Evolutionary conservation across 495 filamentous ascomycete genomes (phyloP), one percentile per base, ranked within the genome.

Genomic region (Daldinia caldariorum): DNA sequence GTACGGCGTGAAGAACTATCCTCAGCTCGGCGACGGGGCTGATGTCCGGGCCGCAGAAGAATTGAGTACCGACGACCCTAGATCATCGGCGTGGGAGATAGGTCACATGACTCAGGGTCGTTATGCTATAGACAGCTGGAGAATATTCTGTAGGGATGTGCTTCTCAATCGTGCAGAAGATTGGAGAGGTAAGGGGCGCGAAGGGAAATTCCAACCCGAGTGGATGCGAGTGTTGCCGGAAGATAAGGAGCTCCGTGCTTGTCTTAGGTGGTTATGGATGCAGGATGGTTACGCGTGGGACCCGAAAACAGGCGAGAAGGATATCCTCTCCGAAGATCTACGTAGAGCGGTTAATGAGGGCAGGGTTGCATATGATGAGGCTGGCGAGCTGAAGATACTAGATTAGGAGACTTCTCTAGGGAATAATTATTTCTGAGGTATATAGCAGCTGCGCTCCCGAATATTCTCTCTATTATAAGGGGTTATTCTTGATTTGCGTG

Each of bases 41-140:
- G 83, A 88, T 59, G 79, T 92, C 29, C 82, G 79, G 29, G 70
- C 68, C 0, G 81, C 76, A 7, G 88, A 91, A 72, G 81, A 79
- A 14, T 78, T 78, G 50, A 43, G 63, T 34, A 34, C 71, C 0
- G 73, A 77, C 70, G 63, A 80, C 56, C 5, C 32, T 4, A 29
- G 63, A 22, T 18, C 53, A 4, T 54, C 79, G 3, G 90, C 87
- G 5, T 97, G 93, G 90, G 94, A 98, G 71, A 89, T 97, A 63
- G 94, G 89, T 0, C 91, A 97, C 76, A 74, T 97, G 38, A 92
- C 94, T 0, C 90, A 91, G n/a, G 94, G 95, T 1, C 85, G 89
- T 1, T 98, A 98, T 78, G 92, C 94, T 0, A 79, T 97, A 39
- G 94, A 98, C 77, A 93, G 90, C 65, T 98, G 93, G 92, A 86